Evolutionary conservation across 1,284 basidiomycete genomes (phyloP), one percentile per base, ranked within the genome.

Genomic region (Sporisorium exsertum): DNA sequence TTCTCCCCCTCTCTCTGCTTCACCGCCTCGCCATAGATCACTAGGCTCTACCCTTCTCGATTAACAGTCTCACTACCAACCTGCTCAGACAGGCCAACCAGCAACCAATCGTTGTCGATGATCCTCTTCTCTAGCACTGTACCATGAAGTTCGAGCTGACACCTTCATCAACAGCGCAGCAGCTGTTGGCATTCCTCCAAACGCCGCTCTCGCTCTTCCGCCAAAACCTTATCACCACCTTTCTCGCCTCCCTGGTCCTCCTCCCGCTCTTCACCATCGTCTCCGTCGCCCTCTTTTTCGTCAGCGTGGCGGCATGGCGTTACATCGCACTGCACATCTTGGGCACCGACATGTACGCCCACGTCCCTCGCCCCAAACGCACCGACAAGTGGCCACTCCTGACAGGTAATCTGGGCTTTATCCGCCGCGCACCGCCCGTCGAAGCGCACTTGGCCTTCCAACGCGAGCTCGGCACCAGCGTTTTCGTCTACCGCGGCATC

Each of bases 401-500:
- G 22, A 71, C 66, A 22, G 67, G 74, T 22, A 43, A 75, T 24
- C 42, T 80, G n/a, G 65, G 72, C 27, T 40, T 58, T 42, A 64
- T 78, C 37, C 64, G 78, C 9, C 46, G 60, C 27, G 47, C 42
- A 16, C 72, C 67, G 7, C 70, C 79, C 40, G 46, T 56, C 40
- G 64, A 75, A 55, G 68, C 58, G 12, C 79, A 80, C 47, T 60
- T 80, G 16, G 5, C 26, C 0, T 81, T 72, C 46, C 35, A 43
- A 13, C 52, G 58, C 16, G 60, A 76, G n/a, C 53, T 78, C 22
- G 52, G 46, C 0, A 66, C 75, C 3, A 29, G 32, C 4, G 77
- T 84, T 4, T 82, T 72, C 49, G 69, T 79, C 46, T 84, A 84
- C 58, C 77, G 80, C n/a, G 78, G 76, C 40, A 61, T 82, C 32